A percentile compares a stretch with the other conserved stretches of the same genome.
Evolutionary conservation across 1,139 yeast species (phyloP).

Genomic region (Debaryomyces subglobosus): DNA sequence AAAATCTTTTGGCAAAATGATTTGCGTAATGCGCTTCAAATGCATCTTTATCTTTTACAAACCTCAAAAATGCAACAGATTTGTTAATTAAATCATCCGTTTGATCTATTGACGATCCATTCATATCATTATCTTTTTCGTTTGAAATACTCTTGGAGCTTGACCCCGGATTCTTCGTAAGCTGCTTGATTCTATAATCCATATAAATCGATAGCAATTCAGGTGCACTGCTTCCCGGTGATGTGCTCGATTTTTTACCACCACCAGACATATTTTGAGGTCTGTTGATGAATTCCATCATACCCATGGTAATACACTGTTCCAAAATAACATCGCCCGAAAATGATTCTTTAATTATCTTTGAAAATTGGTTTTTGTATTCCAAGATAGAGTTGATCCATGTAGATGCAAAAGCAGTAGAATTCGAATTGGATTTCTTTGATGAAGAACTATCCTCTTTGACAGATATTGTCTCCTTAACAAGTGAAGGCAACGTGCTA

Average conservation of each 20-base stretch:
- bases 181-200: slow-evolving; percentile 70
- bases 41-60: slow-evolving; percentile 80
- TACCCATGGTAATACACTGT: slow-evolving; percentile 61
- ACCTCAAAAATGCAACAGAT: slow-evolving; percentile 64
- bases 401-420: slow-evolving; percentile 59
- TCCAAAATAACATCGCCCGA: slow-evolving; percentile 52
- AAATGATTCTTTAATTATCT: slow-evolving; percentile 51
- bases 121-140: slow-evolving; percentile 14
- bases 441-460: slow-evolving; percentile 13
- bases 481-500: slow-evolving; percentile 29
- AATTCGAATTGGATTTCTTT: slow-evolving; percentile 38
- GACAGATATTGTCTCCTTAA: slow-evolving; percentile 23
- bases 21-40: slow-evolving; percentile 87
- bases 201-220: slow-evolving; percentile 76
- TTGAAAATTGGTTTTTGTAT: slow-evolving; percentile 55
- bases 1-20: slow-evolving; percentile 85
- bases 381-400: slow-evolving; percentile 70
- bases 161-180: slow-evolving; percentile 38
- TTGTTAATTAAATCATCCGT: slow-evolving; percentile 58
- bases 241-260: slow-evolving; percentile 24
- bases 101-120: slow-evolving; percentile 50
- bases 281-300: slow-evolving; percentile 62
- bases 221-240: slow-evolving; percentile 53
- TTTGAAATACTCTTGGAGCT: slow-evolving; percentile 15
- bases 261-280: slow-evolving; percentile 13